phyloP scores from a whole-genome alignment of 768 basidiomycete genomes.

The Sporobolomyces roseus region DNA sequence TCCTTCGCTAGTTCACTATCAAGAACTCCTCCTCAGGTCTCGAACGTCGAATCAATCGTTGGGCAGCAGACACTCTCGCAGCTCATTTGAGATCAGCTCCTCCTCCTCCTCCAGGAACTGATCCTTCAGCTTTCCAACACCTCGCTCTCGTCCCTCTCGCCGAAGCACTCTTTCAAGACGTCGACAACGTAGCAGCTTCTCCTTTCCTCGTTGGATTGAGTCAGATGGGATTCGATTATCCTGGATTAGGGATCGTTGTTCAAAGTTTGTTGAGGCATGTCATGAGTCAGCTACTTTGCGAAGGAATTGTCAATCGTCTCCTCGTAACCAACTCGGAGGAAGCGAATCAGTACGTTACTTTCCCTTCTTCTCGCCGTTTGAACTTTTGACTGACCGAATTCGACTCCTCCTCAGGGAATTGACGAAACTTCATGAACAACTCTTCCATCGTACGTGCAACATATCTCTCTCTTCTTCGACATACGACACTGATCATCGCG shows the following conservation, averaged over 20 bases:
- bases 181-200: constrained; percentile 46
- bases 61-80: constrained; percentile 72
- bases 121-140: constrained; percentile 10
- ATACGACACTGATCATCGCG: neutral
- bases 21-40: constrained; percentile 80
- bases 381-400: neutral
- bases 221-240: constrained; percentile 37
- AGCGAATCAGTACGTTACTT: constrained; percentile 56
- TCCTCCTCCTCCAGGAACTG: constrained; percentile 52
- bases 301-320: constrained; percentile 77
- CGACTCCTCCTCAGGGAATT: constrained; percentile 55
- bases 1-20: constrained; percentile 67
- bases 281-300: constrained; percentile 65
- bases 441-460: constrained; percentile 66
- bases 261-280: constrained; percentile 77
- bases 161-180: constrained; percentile 53
- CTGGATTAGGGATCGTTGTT: constrained; percentile 36
- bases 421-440: constrained; percentile 79
- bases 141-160: constrained; percentile 49
- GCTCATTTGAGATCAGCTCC: constrained; percentile 57
- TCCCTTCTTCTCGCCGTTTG: neutral
- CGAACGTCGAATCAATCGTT: constrained; percentile 78
- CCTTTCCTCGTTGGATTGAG: constrained; percentile 59
- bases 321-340: constrained; percentile 81
- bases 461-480: neutral